phyloP scores from a whole-genome alignment of 768 basidiomycete genomes.

The Dioszegia aurantiaca region DNA sequence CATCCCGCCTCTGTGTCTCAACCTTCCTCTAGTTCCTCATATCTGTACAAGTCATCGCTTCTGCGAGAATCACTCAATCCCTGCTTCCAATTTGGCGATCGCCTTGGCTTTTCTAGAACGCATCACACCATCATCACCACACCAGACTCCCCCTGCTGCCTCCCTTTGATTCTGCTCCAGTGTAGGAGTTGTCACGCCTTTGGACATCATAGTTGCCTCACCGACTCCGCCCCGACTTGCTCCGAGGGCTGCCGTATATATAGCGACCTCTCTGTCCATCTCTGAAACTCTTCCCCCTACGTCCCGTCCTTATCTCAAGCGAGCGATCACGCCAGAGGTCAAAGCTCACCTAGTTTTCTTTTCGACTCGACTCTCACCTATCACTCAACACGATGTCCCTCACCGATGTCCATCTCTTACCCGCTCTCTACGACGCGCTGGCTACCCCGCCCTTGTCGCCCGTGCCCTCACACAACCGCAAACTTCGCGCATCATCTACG shows the following conservation, averaged over 20 bases:
- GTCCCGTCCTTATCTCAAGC: neutral
- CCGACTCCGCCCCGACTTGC: too few relatives aligned
- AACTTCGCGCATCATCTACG: neutral
- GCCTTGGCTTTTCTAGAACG: too few relatives aligned
- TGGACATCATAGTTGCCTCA: too few relatives aligned
- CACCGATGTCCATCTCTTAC: constrained; percentile 29
- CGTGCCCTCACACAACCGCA: neutral
- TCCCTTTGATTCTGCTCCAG: neutral
- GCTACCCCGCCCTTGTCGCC: constrained; percentile 38
- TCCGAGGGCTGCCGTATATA: too few relatives aligned
- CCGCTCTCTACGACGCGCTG: constrained; percentile 43
- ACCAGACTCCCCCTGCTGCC: neutral
- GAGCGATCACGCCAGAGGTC: neutral
- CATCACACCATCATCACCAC: too few relatives aligned
- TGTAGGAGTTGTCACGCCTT: neutral
- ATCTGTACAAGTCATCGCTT: too few relatives aligned
- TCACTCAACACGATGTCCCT: constrained; percentile 33
- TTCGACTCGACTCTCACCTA: neutral
- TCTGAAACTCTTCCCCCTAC: neutral
- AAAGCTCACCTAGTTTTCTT: neutral
- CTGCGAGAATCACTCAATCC: too few relatives aligned
- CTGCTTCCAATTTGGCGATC: too few relatives aligned
- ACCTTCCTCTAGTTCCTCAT: neutral
- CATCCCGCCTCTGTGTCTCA: neutral
- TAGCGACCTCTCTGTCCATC: neutral